Evolutionary conservation across 2,329 filamentous ascomycete species (phyloP).

Genomic region (Pestalotiopsis sp.): DNA sequence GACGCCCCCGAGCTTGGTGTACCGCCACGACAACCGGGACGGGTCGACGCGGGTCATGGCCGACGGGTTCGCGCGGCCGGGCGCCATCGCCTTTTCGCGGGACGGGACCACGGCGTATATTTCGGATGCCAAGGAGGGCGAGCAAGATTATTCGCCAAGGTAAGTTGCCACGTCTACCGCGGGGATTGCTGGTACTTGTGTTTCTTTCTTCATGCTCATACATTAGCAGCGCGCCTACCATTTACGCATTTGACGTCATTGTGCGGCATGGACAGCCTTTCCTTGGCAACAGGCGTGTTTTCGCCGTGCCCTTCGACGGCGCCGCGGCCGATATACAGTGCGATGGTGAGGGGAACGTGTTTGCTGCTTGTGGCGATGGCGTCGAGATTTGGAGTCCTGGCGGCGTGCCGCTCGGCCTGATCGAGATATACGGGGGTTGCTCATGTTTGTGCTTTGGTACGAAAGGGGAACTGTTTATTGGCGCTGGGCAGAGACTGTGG

Average conservation of each 20-base stretch:
- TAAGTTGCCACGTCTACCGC: background rate
- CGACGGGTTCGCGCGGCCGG: constrained; percentile 45
- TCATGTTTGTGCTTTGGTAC: constrained; percentile 45
- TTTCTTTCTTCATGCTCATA: background rate
- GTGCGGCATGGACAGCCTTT: constrained; percentile 36
- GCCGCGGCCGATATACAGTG: constrained; percentile 44
- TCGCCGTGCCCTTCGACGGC: constrained; percentile 48
- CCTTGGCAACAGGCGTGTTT: constrained; percentile 49
- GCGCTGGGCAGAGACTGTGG: constrained; percentile 48
- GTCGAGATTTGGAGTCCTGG: constrained; percentile 48
- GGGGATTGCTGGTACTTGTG: too few species aligned
- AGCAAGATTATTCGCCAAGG: constrained; percentile 3
- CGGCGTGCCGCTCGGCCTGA: constrained; percentile 43
- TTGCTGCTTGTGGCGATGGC: constrained; percentile 47
- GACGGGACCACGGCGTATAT: constrained; percentile 42
- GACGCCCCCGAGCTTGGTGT: constrained; percentile 43
- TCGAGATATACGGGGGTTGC: constrained; percentile 38
- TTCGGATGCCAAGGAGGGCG: constrained; percentile 36
- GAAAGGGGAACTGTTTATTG: constrained; percentile 43
- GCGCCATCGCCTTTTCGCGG: constrained; percentile 39
- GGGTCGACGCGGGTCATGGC: constrained; percentile 46
- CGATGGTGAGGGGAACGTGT: constrained; percentile 45
- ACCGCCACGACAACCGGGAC: constrained; percentile 41
- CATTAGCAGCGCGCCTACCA: constrained; percentile 30
- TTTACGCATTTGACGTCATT: constrained; percentile 51